A percentile compares a stretch with the other conserved stretches of the same genome.
Evolutionary conservation across 83 land plant genomes (phyloP).

Genomic region (Picea mariana): DNA sequence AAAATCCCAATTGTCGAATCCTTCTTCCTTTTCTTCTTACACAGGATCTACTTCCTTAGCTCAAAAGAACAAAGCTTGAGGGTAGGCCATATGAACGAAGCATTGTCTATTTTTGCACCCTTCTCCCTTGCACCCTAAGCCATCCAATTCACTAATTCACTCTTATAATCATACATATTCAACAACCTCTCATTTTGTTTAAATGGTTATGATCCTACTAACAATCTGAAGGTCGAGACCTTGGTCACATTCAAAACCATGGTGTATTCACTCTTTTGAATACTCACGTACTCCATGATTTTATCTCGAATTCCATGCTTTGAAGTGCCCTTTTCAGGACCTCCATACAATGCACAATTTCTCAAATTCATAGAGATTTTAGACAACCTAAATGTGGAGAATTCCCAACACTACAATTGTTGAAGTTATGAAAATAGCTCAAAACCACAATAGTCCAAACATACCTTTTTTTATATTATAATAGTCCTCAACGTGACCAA

Average conservation of each 20-base stretch:
- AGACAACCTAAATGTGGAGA: slow-evolving; percentile 76
- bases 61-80: slow-evolving; percentile 72
- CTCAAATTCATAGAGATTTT: slow-evolving; percentile 89
- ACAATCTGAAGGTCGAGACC: slow-evolving; percentile 82
- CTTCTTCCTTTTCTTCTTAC: slow-evolving; percentile 72
- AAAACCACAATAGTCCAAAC: slow-evolving; percentile 95
- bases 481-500: slow-evolving; percentile 55
- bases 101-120: slow-evolving; percentile 78
- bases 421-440: slow-evolving; percentile 88
- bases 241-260: slow-evolving; percentile 92
- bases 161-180: slow-evolving; percentile 96
- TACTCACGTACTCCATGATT: slow-evolving; percentile 85
- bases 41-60: slow-evolving; percentile 70
- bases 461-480: slow-evolving; percentile 56
- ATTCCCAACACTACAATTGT: slow-evolving; percentile 60
- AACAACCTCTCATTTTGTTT: slow-evolving; percentile 65
- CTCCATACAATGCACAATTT: slow-evolving; percentile 91
- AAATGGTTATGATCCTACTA: slow-evolving; percentile 92
- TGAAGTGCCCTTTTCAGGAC: slow-evolving; percentile 79
- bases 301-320: slow-evolving; percentile 74
- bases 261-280: slow-evolving; percentile 87
- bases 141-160: slow-evolving; percentile 90
- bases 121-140: slow-evolving; percentile 78
- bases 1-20: slow-evolving; percentile 81
- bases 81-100: slow-evolving; percentile 86